These are phyloP conservation scores for Colletotrichum orchidophilum DNA, from an alignment of 2,329 filamentous ascomycete genomes.

Conservation along the genomic window DNA sequence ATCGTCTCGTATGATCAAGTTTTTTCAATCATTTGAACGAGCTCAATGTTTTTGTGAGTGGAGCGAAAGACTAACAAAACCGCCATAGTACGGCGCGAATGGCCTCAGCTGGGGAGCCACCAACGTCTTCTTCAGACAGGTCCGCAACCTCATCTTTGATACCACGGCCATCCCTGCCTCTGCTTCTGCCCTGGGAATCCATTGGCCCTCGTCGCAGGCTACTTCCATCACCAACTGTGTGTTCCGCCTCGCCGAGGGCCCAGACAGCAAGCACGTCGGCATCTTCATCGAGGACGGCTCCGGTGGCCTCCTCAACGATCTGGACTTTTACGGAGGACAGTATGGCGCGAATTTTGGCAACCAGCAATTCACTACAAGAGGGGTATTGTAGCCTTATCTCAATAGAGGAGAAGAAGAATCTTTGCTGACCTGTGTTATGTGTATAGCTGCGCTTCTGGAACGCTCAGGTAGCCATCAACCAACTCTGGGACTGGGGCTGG, in stretches of 20 bases:
- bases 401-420: too few relatives aligned
- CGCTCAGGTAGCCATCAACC: slow-evolving; percentile 72
- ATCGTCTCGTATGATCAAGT: neutral
- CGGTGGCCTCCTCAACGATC: slow-evolving; percentile 74
- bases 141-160: slow-evolving; percentile 67
- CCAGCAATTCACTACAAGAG: slow-evolving; percentile 77
- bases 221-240: slow-evolving; percentile 67
- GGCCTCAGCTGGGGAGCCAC: slow-evolving; percentile 61
- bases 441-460: slow-evolving; percentile 63
- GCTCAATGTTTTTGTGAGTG: neutral
- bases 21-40: neutral
- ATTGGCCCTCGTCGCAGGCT: slow-evolving; percentile 75
- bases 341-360: slow-evolving; percentile 68
- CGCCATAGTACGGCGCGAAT: slow-evolving; percentile 46
- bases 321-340: slow-evolving; percentile 76
- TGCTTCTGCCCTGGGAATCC: slow-evolving; percentile 63
- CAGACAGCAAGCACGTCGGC: slow-evolving; percentile 62
- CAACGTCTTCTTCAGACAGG: slow-evolving; percentile 68
- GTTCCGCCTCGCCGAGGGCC: slow-evolving; percentile 58
- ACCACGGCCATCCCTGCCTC: slow-evolving; percentile 58
- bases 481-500: slow-evolving; percentile 83
- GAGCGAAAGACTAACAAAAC: neutral
- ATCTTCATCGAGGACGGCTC: slow-evolving; percentile 71
- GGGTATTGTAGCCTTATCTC: slow-evolving; percentile 49
- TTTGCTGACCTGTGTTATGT: too few relatives aligned